These are phyloP conservation scores for Sporothrix humicola DNA, from an alignment of 2,329 filamentous ascomycete species.

Conservation along the genomic window DNA sequence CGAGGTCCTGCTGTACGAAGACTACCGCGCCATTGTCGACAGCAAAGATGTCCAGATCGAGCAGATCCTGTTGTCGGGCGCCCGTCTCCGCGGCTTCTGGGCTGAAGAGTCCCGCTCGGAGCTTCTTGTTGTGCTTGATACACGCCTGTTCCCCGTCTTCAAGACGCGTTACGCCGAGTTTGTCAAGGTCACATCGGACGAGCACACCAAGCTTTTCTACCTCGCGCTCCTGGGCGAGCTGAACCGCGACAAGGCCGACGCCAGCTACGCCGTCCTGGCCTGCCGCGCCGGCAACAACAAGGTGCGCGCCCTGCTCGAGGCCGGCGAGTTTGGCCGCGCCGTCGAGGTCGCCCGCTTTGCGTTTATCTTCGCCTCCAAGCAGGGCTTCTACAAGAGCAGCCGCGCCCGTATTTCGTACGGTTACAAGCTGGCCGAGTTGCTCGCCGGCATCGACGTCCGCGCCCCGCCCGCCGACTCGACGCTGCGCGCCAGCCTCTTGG, in stretches of 20 bases:
- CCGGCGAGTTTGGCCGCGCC: conserved; percentile 49
- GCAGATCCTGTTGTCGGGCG: conserved; percentile 47
- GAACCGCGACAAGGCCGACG: conserved; percentile 44
- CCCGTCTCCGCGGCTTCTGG: conserved; percentile 49
- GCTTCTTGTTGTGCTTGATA: conserved; percentile 46
- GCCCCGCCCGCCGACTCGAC: conserved; percentile 46
- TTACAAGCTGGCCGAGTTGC: conserved; percentile 53
- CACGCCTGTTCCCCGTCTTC: conserved; percentile 50
- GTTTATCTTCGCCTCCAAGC: conserved; percentile 51
- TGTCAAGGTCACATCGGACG: conserved; percentile 41
- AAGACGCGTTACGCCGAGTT: conserved; percentile 43
- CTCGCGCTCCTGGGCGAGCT: conserved; percentile 50
- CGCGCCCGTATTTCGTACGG: conserved; percentile 50
- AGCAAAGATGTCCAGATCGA: conserved; percentile 42
- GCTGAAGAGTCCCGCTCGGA: conserved; percentile 41
- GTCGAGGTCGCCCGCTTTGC: conserved; percentile 51
- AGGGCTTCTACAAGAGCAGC: conserved; percentile 49
- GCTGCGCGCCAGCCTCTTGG: conserved; percentile 46
- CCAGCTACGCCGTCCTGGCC: conserved; percentile 46
- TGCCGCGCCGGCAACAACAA: conserved; percentile 48
- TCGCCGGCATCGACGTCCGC: conserved; percentile 50
- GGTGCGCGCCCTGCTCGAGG: conserved; percentile 46
- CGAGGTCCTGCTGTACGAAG: conserved; percentile 49
- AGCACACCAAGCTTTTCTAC: conserved; percentile 49
- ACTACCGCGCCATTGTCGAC: conserved; percentile 44